Conservation (phyloP, 148 eudicot species). For the Rhododendron molle region DNA sequence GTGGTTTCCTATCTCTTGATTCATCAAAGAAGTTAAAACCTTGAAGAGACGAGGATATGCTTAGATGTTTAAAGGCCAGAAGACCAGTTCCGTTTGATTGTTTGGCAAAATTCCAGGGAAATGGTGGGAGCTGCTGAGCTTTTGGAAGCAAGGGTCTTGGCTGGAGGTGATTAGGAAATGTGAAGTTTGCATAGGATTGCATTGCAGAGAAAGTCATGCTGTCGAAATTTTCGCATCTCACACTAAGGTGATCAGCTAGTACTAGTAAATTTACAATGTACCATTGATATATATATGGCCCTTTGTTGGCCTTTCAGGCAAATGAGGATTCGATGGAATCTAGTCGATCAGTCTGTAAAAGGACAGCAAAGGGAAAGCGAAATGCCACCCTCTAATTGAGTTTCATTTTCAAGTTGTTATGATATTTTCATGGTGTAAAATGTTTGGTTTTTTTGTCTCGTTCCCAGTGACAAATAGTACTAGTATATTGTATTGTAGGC, state of each 20-base stretch:
- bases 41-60: slow-evolving; percentile 16
- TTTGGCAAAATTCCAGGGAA: not conserved
- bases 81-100: not conserved
- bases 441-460: not conserved
- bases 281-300: not conserved
- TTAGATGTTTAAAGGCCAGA: slow-evolving; percentile 4
- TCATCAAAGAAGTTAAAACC: slow-evolving; percentile 13
- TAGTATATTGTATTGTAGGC: not conserved
- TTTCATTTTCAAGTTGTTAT: not conserved
- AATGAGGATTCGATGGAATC: not conserved
- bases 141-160: not conserved
- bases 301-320: not conserved
- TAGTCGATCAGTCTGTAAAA: not conserved
- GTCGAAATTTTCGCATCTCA: not conserved
- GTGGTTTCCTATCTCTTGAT: slow-evolving; percentile 5
- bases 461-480: not conserved
- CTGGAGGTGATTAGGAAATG: slow-evolving; percentile 12
- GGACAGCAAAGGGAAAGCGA: slow-evolving; percentile 22
- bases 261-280: too few relatives aligned
- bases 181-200: slow-evolving; percentile 7
- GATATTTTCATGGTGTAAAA: not conserved
- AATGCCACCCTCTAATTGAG: not conserved
- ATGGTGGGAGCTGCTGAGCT: slow-evolving; percentile 3
- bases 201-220: slow-evolving; percentile 22
- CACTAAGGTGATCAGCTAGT: not conserved